Evolutionary conservation across 1,284 basidiomycete genomes (phyloP).

Genomic region (Athelia sp.): DNA sequence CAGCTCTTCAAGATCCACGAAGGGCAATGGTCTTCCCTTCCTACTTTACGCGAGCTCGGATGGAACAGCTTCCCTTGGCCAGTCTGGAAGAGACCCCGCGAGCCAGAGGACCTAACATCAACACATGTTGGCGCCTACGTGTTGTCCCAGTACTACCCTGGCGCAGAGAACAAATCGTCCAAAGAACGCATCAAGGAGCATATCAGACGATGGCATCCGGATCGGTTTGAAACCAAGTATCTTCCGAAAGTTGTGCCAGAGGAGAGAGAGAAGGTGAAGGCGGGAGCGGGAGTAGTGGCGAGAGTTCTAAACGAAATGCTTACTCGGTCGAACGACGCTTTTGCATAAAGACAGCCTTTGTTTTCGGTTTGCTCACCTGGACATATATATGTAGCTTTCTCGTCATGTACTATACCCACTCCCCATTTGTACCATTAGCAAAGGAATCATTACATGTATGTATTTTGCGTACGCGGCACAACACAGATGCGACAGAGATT

Average conservation of each 20-base stretch:
- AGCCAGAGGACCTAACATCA: conserved; percentile 54
- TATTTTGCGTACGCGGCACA: too few relatives aligned
- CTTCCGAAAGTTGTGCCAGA: conserved; percentile 46
- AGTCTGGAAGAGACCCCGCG: conserved; percentile 46
- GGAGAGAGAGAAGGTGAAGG: conserved; percentile 41
- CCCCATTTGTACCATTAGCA: conserved; percentile 29
- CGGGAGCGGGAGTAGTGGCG: conserved; percentile 39
- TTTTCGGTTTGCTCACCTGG: conserved; percentile 12
- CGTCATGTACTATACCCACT: conserved; percentile 18
- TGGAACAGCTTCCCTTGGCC: conserved; percentile 75
- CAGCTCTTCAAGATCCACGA: conserved; percentile 21
- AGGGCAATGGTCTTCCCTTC: conserved; percentile 11
- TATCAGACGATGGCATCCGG: conserved; percentile 52
- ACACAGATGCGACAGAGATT: too few relatives aligned
- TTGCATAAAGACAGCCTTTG: conserved; percentile 19
- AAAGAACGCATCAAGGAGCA: conserved; percentile 62
- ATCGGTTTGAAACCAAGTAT: conserved; percentile 44
- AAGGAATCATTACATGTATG: conserved; percentile 8
- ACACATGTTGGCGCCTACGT: conserved; percentile 54
- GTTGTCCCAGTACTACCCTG: conserved; percentile 45
- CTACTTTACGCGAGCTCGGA: conserved; percentile 21
- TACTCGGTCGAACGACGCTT: conserved; percentile 18
- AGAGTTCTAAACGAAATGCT: conserved; percentile 41
- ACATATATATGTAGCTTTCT: conserved; percentile 12
- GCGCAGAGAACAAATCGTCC: conserved; percentile 38